Evolutionary conservation across 805 yeast genomes (phyloP).

Genomic region (Saccharomycopsis olivae): DNA sequence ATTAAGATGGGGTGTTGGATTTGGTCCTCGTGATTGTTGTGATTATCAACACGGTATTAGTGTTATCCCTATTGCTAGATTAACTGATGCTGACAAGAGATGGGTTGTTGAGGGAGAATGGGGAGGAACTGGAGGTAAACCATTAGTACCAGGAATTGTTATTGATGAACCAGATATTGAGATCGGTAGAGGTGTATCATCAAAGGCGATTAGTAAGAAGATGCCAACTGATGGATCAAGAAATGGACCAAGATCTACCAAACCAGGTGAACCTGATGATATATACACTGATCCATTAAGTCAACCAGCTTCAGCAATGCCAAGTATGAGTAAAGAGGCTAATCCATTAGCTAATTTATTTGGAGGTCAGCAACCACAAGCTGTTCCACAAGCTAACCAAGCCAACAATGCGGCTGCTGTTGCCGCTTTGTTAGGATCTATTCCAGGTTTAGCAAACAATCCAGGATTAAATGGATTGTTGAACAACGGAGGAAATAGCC

Average conservation of each 20-base stretch:
- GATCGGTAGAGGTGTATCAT: constrained; percentile 87
- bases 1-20: constrained; percentile 98
- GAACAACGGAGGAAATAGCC: neutral
- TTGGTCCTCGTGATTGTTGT: constrained; percentile 97
- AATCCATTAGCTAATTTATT: constrained; percentile 44
- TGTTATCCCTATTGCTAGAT: constrained; percentile 72
- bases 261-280: constrained; percentile 41
- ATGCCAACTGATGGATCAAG: constrained; percentile 87
- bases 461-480: constrained; percentile 10
- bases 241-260: constrained; percentile 76
- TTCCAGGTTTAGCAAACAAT: constrained; percentile 12
- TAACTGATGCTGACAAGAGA: constrained; percentile 87
- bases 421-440: constrained; percentile 16
- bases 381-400: constrained; percentile 1
- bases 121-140: constrained; percentile 94
- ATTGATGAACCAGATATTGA: constrained; percentile 98
- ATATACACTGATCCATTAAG: constrained; percentile 23
- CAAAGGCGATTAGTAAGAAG: constrained; percentile 82
- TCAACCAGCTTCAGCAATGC: constrained; percentile 24
- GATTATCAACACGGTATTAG: constrained; percentile 88
- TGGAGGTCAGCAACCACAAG: constrained; percentile 2
- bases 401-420: constrained; percentile 11
- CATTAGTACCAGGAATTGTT: constrained; percentile 65
- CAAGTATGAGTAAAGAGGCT: constrained; percentile 28
- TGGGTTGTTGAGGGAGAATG: constrained; percentile 89